Percentiles rank a stretch among this genome's conserved stretches.
These are phyloP conservation scores for Lactarius quietus DNA, from an alignment of 768 basidiomycete genomes.

Conservation along the genomic window DNA sequence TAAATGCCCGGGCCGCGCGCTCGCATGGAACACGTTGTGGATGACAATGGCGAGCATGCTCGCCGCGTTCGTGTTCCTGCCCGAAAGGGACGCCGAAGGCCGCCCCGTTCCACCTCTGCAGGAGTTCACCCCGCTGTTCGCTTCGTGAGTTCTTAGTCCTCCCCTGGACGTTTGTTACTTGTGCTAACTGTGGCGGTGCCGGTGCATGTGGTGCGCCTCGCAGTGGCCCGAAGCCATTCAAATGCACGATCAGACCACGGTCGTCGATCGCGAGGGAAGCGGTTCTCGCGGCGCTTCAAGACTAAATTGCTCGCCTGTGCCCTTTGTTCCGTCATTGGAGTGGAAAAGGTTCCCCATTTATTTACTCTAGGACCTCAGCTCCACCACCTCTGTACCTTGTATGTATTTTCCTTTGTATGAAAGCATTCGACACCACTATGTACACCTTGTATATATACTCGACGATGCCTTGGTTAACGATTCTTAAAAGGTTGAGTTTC, in stretches of 20 bases:
- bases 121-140: neutral
- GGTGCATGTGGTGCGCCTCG: neutral
- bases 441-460: neutral
- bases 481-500: neutral
- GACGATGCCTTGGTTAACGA: neutral
- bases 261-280: conserved; percentile 4
- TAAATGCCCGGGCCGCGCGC: conserved; percentile 12
- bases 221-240: conserved; percentile 18
- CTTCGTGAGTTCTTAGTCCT: conserved; percentile 4
- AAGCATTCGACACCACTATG: no score
- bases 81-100: conserved; percentile 9
- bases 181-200: no score
- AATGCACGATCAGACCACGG: conserved; percentile 15
- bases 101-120: conserved; percentile 1
- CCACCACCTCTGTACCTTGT: no score
- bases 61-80: conserved; percentile 19
- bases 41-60: conserved; percentile 18
- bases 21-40: conserved; percentile 10
- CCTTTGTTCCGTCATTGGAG: no score
- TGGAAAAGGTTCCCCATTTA: no score
- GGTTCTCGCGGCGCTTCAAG: conserved; percentile 6
- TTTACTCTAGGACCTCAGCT: no score
- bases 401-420: no score
- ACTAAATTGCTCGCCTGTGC: no score
- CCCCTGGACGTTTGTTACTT: no score